Evolutionary conservation across 805 yeast species (phyloP).

Genomic region (Candida succiphila): DNA sequence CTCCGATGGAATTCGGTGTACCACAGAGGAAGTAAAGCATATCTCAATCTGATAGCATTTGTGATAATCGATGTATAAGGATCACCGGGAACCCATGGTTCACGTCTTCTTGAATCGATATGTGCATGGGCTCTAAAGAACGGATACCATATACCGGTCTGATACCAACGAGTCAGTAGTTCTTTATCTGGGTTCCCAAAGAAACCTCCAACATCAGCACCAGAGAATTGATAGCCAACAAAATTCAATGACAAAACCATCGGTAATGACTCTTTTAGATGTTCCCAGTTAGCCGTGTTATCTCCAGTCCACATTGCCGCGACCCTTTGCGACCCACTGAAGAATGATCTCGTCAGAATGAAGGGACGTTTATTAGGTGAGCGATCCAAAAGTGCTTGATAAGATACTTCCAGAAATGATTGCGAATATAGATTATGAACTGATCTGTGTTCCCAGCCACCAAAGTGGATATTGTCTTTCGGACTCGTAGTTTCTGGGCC

Average conservation of each 20-base stretch:
- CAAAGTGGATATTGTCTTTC: slow-evolving; percentile 68
- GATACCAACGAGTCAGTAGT: slow-evolving; percentile 86
- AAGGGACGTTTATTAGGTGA: slow-evolving; percentile 63
- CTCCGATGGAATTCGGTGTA: slow-evolving; percentile 73
- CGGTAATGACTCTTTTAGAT: slow-evolving; percentile 70
- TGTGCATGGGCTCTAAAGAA: slow-evolving; percentile 97
- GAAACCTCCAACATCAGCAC: slow-evolving; percentile 97
- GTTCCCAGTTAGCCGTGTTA: slow-evolving; percentile 88
- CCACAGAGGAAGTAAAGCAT: slow-evolving; percentile 63
- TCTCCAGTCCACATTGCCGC: slow-evolving; percentile 99
- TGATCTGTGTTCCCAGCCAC: slow-evolving; percentile 83
- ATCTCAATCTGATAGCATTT: slow-evolving; percentile 65
- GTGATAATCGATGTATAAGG: slow-evolving; percentile 59
- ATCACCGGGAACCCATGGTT: slow-evolving; percentile 81
- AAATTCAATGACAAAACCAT: slow-evolving; percentile 77
- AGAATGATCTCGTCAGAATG: slow-evolving; percentile 76
- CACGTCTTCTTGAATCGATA: slow-evolving; percentile 84
- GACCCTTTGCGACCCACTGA: slow-evolving; percentile 83
- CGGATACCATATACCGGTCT: slow-evolving; percentile 92
- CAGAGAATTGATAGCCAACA: slow-evolving; percentile 85
- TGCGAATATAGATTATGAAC: slow-evolving; percentile 81
- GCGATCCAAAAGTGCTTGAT: slow-evolving; percentile 49
- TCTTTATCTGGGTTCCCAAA: slow-evolving; percentile 84
- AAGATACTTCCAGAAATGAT: slow-evolving; percentile 74
- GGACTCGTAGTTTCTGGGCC: slow-evolving; percentile 94